These are phyloP conservation scores for Rhizomucor miehei DNA, from an alignment of 371 early-diverging fungal genomes.

Conservation along the genomic window DNA sequence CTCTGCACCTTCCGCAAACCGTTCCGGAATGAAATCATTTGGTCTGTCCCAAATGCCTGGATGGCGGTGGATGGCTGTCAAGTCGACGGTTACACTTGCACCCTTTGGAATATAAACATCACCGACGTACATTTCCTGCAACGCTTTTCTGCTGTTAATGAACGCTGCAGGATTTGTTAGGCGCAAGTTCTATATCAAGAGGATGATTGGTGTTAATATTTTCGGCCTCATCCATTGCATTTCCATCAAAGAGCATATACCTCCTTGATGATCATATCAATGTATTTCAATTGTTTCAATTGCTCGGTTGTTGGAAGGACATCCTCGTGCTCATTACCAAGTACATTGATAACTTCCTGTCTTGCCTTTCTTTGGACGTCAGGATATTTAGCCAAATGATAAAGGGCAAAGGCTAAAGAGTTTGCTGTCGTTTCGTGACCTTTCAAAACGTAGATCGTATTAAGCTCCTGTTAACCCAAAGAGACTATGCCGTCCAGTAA, in stretches of 20 bases:
- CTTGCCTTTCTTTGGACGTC: slow-evolving; percentile 25
- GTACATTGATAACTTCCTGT: slow-evolving; percentile 15
- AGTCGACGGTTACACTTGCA: slow-evolving; percentile 7
- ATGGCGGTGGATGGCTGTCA: slow-evolving; percentile 14
- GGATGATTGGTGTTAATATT: not conserved
- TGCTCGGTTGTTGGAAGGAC: slow-evolving; percentile 39
- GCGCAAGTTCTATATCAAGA: slow-evolving; percentile 8
- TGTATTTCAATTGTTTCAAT: slow-evolving; percentile 35
- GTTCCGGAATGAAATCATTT: slow-evolving; percentile 16
- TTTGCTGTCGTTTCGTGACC: slow-evolving; percentile 34
- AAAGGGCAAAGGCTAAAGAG: slow-evolving; percentile 23
- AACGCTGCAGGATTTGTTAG: slow-evolving; percentile 1
- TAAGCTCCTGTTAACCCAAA: no score
- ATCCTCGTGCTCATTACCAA: slow-evolving; percentile 31
- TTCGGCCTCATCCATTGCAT: not conserved
- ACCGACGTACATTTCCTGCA: slow-evolving; percentile 7
- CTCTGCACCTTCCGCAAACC: slow-evolving; percentile 19
- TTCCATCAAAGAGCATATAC: not conserved
- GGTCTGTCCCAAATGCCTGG: slow-evolving; percentile 13
- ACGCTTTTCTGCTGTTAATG: slow-evolving; percentile 1
- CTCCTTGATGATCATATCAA: slow-evolving; percentile 36
- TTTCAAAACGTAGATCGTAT: not conserved
- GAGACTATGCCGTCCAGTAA: no score
- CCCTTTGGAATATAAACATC: slow-evolving; percentile 14
- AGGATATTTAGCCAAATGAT: slow-evolving; percentile 28